phyloP scores from a whole-genome alignment of 352 stramenopile genomes.

The Sclerospora graminicola region DNA sequence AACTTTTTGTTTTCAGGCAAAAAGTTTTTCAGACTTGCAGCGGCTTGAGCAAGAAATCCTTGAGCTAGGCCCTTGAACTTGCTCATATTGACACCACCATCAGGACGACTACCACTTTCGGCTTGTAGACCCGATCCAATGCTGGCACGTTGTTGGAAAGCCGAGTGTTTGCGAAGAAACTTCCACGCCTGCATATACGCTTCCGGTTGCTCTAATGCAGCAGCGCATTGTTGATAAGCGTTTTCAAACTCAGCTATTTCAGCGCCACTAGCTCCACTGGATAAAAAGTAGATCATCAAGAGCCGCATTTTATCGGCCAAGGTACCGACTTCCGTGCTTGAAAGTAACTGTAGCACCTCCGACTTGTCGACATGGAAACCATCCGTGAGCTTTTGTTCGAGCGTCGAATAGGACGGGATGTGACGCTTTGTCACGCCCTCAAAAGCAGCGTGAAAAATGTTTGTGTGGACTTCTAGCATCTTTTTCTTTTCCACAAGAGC shows the following conservation, averaged over 20 bases:
- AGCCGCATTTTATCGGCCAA: conserved; percentile 74
- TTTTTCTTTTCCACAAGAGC: conserved; percentile 83
- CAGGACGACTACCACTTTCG: conserved; percentile 14
- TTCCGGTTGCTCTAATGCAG: conserved; percentile 23
- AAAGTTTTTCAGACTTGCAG: conserved; percentile 82
- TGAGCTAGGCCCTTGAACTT: conserved; percentile 82
- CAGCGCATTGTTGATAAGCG: conserved; percentile 49
- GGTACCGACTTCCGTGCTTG: conserved; percentile 49
- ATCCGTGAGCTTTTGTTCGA: conserved; percentile 83
- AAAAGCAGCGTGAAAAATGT: conserved; percentile 82
- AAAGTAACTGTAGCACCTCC: conserved; percentile 63
- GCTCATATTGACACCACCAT: conserved; percentile 52
- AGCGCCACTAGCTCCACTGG: conserved; percentile 46
- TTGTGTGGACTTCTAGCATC: conserved; percentile 82
- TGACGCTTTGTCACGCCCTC: conserved; percentile 68
- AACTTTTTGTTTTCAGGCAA: conserved; percentile 83
- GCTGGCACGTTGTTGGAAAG: conserved; percentile 70
- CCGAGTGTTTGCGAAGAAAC: conserved; percentile 74
- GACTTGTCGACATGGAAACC: conserved; percentile 56
- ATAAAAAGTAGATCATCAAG: conserved; percentile 85
- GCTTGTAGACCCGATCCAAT: conserved; percentile 40
- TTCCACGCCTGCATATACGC: conserved; percentile 53
- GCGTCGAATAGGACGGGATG: conserved; percentile 74
- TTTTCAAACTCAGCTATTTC: conserved; percentile 75
- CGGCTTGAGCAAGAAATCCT: conserved; percentile 68